Evolutionary conservation across 495 filamentous ascomycete genomes (phyloP), one percentile per base, ranked within the genome.

Genomic region (Penicillium turbatum): DNA sequence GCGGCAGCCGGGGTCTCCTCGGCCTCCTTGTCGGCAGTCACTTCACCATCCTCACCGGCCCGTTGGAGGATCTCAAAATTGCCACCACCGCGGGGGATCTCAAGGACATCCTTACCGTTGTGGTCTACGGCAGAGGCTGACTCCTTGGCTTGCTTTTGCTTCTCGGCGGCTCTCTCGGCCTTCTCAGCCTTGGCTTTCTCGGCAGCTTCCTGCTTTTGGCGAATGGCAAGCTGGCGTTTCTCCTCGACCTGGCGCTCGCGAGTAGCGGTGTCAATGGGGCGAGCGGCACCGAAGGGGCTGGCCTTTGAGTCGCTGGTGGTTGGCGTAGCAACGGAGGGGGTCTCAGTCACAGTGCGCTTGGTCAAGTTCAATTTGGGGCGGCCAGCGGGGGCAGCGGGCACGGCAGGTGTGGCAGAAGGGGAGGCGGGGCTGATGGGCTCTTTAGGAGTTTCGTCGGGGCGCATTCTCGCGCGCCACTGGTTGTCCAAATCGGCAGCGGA

Each of bases 271-370:
- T 97, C 90, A 55, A 95, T 95, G 10, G 91, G 91, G 44, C 82
- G 81, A 35, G 91, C 91, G 49, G 88, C 90, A 66, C 93, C 93
- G 69, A 98, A 98, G 21, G 89, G 89, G 71, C 84, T 97, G 15
- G 89, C 80, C 75, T 93, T 95, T 3, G 88, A 78, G 53, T 92
- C 89, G 32, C 69, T 68, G 37, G 67, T 69, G 19, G 71, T 55
- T 19, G 76, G 64, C 32, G 80, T 64, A 9, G 78, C 51, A 27
- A 72, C 65, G 13, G 84, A 67, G 38, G 79, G 80, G 39, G 76
- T 72, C 48, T 96, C 91, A 5, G 91, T 84, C 30, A 95, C 87
- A 6, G 89, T 95, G 40, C 93, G 84, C 78, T 97, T 97, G 50
- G 82, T 68, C 12, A 96, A 83, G 62, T 97, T 92, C 59, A 97